These are phyloP conservation scores for Pythium sukuiense DNA, from an alignment of 352 stramenopile genomes.

Conservation along the genomic window DNA sequence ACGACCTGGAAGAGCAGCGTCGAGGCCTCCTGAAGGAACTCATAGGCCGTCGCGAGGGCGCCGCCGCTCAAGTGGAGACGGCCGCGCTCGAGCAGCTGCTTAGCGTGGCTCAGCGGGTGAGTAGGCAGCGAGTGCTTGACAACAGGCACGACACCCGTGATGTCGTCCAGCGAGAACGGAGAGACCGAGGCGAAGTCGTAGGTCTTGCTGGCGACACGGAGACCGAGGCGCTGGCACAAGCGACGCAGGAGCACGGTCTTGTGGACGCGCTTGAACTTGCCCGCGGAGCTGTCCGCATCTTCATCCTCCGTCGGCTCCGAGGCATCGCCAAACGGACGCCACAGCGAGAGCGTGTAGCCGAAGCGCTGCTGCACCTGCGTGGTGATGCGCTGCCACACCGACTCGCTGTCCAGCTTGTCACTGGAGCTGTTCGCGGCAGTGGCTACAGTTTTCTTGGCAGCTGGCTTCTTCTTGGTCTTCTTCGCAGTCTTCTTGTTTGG, in stretches of 20 bases:
- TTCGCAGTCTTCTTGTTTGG: constrained; percentile 41
- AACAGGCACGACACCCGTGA: constrained; percentile 92
- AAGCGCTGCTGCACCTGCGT: constrained; percentile 76
- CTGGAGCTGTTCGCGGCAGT: constrained; percentile 9
- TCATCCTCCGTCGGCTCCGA: constrained; percentile 21
- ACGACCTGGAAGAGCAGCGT: constrained; percentile 93
- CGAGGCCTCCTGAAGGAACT: constrained; percentile 90
- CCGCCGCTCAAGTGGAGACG: constrained; percentile 80
- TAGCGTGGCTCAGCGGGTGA: constrained; percentile 74
- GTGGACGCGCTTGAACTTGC: constrained; percentile 55
- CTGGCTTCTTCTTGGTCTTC: constrained; percentile 44
- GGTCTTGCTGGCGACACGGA: constrained; percentile 87
- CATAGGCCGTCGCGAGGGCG: constrained; percentile 75
- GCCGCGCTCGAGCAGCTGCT: constrained; percentile 87
- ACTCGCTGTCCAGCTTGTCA: constrained; percentile 34
- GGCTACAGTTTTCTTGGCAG: background rate
- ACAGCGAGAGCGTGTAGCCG: constrained; percentile 75
- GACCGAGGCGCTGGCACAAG: constrained; percentile 92
- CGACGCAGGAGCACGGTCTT: constrained; percentile 88
- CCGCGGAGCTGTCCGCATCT: constrained; percentile 15
- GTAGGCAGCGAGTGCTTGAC: constrained; percentile 91
- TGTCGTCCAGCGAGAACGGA: constrained; percentile 90
- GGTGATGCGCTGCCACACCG: constrained; percentile 61
- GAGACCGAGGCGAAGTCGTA: constrained; percentile 81
- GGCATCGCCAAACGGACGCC: constrained; percentile 40